phyloP scores from a whole-genome alignment of 345 rosid species.

The Trapa bicornis region DNA sequence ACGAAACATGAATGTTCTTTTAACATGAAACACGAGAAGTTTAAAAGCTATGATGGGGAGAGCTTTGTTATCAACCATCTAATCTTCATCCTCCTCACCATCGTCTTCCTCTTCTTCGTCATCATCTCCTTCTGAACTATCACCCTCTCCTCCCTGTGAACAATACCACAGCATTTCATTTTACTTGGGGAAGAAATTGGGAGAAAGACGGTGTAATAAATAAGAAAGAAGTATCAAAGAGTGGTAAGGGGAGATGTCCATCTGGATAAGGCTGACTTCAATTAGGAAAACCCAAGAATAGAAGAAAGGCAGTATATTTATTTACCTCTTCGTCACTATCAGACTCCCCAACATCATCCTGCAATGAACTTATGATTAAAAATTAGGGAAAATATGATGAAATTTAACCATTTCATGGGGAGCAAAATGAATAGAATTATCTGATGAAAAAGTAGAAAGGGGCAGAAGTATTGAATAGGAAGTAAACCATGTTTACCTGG shows the following conservation, averaged over 20 bases:
- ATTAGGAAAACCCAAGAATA: background rate
- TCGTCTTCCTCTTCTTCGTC: background rate
- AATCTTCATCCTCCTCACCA: background rate
- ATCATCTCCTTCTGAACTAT: no score
- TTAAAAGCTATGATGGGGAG: background rate
- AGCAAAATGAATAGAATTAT: background rate
- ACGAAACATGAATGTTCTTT: background rate
- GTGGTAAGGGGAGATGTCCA: background rate
- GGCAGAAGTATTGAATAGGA: background rate
- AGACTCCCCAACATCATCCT: constrained; percentile 53
- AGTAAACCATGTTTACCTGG: constrained; percentile 30
- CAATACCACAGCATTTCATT: background rate
- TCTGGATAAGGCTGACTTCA: background rate
- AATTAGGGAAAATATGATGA: no score
- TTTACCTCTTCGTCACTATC: constrained; percentile 45
- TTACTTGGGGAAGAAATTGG: background rate
- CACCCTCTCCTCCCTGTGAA: constrained; percentile 2
- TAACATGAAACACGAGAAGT: background rate
- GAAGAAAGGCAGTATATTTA: background rate
- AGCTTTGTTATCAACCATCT: background rate
- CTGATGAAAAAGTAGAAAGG: background rate
- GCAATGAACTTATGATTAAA: constrained; percentile 6
- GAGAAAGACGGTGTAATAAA: background rate
- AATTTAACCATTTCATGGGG: no score
- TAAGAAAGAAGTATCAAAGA: background rate